Evolutionary conservation across 805 yeast genomes (phyloP).

Genomic region (Maudiozyma serrabonitensis): DNA sequence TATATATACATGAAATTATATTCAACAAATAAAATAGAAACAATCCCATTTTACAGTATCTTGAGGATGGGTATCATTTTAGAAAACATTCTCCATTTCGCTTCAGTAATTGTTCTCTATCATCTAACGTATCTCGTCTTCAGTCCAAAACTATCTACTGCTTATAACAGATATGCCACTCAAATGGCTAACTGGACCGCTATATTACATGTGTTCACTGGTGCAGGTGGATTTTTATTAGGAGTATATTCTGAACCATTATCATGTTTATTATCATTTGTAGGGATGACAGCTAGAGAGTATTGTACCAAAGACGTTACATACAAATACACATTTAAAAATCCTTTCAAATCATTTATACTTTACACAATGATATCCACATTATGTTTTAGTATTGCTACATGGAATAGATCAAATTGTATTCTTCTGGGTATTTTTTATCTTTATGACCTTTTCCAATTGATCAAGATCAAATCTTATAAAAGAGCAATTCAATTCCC

Average conservation of each 20-base stretch:
- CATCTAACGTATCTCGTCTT: conserved; percentile 36
- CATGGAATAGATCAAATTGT: conserved; percentile 67
- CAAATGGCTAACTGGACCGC: conserved; percentile 31
- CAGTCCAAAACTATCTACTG: conserved; percentile 4
- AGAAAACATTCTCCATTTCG: conserved; percentile 44
- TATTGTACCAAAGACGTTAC: conserved; percentile 11
- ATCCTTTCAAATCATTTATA: conserved; percentile 9
- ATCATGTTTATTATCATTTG: conserved; percentile 50
- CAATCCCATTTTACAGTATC: conserved; percentile 31
- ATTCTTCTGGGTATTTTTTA: conserved; percentile 61
- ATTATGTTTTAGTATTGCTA: conserved; percentile 42
- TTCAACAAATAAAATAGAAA: conserved; percentile 8
- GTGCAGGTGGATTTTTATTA: conserved; percentile 72
- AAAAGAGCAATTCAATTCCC: conserved; percentile 23
- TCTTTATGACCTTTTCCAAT: conserved; percentile 42
- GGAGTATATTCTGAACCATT: conserved; percentile 70
- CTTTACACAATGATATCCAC: conserved; percentile 17
- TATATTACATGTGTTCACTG: conserved; percentile 47
- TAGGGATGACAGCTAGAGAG: conserved; percentile 46
- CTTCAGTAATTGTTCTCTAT: conserved; percentile 41
- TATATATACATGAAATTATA: conserved; percentile 3
- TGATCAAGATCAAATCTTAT: conserved; percentile 10
- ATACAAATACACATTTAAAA: background rate
- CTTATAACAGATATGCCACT: conserved; percentile 7
- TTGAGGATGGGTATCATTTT: conserved; percentile 40